These are phyloP conservation scores for Colletotrichum sp. DNA, from an alignment of 2,329 filamentous ascomycete species.

Conservation along the genomic window DNA sequence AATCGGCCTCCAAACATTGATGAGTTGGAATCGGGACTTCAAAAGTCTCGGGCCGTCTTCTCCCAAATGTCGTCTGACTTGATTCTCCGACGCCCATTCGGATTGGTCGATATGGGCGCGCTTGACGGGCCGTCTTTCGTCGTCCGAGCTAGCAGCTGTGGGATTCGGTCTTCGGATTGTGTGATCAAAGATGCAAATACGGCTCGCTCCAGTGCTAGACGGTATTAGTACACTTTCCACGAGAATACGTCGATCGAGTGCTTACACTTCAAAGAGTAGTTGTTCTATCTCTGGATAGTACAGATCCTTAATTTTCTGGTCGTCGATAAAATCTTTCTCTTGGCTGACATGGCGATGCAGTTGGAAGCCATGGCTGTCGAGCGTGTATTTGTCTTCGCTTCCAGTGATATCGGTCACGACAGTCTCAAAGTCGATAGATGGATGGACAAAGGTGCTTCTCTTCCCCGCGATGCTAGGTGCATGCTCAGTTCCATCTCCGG, in stretches of 20 bases:
- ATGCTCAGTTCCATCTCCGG: conserved; percentile 1
- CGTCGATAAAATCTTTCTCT: conserved; percentile 49
- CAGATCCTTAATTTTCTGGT: conserved; percentile 60
- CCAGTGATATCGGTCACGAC: conserved; percentile 45
- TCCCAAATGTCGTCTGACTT: conserved; percentile 20
- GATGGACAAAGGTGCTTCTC: neutral
- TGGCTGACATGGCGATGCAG: conserved; percentile 34
- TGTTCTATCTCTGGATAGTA: conserved; percentile 79
- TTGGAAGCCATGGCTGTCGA: conserved; percentile 48
- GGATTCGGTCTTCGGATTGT: conserved; percentile 48
- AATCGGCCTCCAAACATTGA: conserved; percentile 51
- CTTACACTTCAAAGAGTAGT: conserved; percentile 36
- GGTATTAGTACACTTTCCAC: neutral
- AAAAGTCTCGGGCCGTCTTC: neutral
- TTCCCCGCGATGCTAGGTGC: conserved; percentile 13
- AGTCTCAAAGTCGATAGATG: neutral
- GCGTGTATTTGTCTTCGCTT: conserved; percentile 41
- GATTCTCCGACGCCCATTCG: conserved; percentile 24
- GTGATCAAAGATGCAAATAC: conserved; percentile 67
- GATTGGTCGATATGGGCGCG: conserved; percentile 52
- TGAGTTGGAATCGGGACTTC: conserved; percentile 5
- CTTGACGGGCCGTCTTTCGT: conserved; percentile 40
- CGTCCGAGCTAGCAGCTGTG: neutral
- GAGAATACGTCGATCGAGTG: conserved; percentile 15
- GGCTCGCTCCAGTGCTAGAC: conserved; percentile 56